Evolutionary conservation across 495 filamentous ascomycete species (phyloP).

Genomic region (Xylaria acuta): DNA sequence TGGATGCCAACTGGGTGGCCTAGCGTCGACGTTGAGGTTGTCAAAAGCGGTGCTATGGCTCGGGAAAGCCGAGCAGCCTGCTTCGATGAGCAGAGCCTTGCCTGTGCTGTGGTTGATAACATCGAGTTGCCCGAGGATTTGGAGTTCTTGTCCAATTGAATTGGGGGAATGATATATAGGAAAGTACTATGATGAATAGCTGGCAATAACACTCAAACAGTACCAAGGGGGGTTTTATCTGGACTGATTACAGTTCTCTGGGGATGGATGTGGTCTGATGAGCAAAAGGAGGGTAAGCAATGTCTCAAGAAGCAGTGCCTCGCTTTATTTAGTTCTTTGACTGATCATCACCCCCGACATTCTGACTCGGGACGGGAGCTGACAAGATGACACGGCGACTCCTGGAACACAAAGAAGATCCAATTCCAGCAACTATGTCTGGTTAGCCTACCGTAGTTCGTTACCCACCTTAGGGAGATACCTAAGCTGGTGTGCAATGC

Average conservation of each 20-base stretch:
- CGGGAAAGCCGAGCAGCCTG: conserved; percentile 43
- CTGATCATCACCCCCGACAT: not conserved
- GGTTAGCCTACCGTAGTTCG: not conserved
- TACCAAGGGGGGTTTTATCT: not conserved
- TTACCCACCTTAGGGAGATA: not conserved
- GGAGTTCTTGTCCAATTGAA: not conserved
- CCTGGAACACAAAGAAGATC: not conserved
- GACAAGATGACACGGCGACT: conserved; percentile 15
- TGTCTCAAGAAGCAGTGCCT: not conserved
- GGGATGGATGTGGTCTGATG: not conserved
- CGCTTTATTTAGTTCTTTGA: conserved; percentile 8
- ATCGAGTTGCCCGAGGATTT: conserved; percentile 31
- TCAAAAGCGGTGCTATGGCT: conserved; percentile 35
- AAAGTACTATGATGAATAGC: too few species aligned
- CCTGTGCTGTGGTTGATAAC: conserved; percentile 38
- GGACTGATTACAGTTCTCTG: not conserved
- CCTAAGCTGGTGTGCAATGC: not conserved
- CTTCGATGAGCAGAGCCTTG: conserved; percentile 44
- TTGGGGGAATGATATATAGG: too few species aligned
- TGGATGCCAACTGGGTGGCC: conserved; percentile 32
- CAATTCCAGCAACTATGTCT: not conserved
- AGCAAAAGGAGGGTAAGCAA: not conserved
- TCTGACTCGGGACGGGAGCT: conserved; percentile 9
- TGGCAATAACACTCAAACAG: not conserved
- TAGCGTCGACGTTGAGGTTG: conserved; percentile 20